These are phyloP conservation scores for Nemania sp. DNA, from an alignment of 2,329 filamentous ascomycete species.

Conservation along the genomic window DNA sequence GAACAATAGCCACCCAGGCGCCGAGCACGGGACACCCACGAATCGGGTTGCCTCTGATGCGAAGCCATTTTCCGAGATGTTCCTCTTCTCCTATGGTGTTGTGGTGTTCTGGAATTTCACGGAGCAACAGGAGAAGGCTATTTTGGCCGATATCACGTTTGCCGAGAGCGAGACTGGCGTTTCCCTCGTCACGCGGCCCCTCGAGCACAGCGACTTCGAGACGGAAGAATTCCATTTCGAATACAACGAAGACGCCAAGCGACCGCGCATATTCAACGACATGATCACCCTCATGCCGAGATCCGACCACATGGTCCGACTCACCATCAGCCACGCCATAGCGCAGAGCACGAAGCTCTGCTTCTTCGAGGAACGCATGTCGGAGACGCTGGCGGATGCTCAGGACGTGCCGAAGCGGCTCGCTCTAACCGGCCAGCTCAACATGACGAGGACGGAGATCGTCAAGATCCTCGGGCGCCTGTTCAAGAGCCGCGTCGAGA, in stretches of 20 bases:
- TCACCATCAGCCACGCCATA: slow-evolving; percentile 96
- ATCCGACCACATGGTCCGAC: slow-evolving; percentile 96
- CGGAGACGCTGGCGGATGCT: slow-evolving; percentile 87
- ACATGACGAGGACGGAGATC: slow-evolving; percentile 90
- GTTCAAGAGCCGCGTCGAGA: slow-evolving; percentile 93
- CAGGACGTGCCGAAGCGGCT: slow-evolving; percentile 90
- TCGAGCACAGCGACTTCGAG: slow-evolving; percentile 90
- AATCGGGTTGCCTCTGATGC: slow-evolving; percentile 70
- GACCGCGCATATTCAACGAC: slow-evolving; percentile 94
- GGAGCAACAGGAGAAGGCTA: slow-evolving; percentile 93
- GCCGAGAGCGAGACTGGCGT: slow-evolving; percentile 67
- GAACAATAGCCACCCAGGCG: slow-evolving; percentile 8
- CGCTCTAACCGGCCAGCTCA: slow-evolving; percentile 85
- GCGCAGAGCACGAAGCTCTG: slow-evolving; percentile 96
- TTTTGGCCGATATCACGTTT: slow-evolving; percentile 92
- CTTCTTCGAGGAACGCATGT: slow-evolving; percentile 96
- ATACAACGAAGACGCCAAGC: slow-evolving; percentile 83
- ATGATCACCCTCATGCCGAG: slow-evolving; percentile 96
- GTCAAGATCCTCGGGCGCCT: slow-evolving; percentile 87
- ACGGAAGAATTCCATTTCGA: slow-evolving; percentile 99
- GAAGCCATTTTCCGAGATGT: slow-evolving; percentile 89
- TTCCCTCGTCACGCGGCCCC: slow-evolving; percentile 75
- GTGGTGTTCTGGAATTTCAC: slow-evolving; percentile 99
- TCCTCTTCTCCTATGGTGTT: slow-evolving; percentile 95
- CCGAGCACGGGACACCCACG: slow-evolving; percentile 47